Evolutionary conservation across 225 moss, liverwort and hornwort species (phyloP), one percentile per base, ranked within the genome.

Genomic region (Lunularia cruciata): DNA sequence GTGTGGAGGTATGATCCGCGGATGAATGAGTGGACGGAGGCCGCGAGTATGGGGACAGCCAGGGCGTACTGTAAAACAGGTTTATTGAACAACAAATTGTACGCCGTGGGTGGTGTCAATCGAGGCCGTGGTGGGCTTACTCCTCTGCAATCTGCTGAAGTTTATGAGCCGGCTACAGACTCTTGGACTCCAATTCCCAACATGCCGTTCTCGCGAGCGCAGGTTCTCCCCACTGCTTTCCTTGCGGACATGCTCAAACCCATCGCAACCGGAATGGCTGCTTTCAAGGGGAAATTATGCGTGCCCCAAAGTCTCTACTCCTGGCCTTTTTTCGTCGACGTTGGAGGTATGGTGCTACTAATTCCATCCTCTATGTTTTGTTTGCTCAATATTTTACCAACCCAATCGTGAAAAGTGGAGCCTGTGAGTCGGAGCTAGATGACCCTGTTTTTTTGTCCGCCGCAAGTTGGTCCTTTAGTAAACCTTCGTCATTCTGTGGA

Each of bases 281-380:
- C 89, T 33, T 96, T 82, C 35, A 87, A 89, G 60, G 92, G 92
- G 38, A 88, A 80, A 79, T 78, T 96, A 53, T 92, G 90, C 43
- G 96, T 92, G 9, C 96, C 92, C 4, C 92, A 96, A 48, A 92
- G 92, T 74, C 84, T 96, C 20, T 96, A 96, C 74, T 92, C 92
- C 11, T 92, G 96, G 96, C 96, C 96, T 10, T 96, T 96, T 76
- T 96, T 96, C 72, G 90, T 96, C 39, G 96, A 96, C 72, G 90
- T 96, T 57, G 96, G 96, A 73, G 92, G 82, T 83, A 65, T 57
- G 78, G 43, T n/a, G n/a, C n/a, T n/a, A n/a, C n/a, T n/a, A n/a
- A n/a, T n/a, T n/a, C n/a, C n/a, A n/a, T n/a, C n/a, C n/a, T n/a
- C n/a, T n/a, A n/a, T n/a, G n/a, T n/a, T n/a, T n/a, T n/a, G n/a